phyloP scores from a whole-genome alignment of 2,329 filamentous ascomycete species.

The Fusarium drepaniforme region DNA sequence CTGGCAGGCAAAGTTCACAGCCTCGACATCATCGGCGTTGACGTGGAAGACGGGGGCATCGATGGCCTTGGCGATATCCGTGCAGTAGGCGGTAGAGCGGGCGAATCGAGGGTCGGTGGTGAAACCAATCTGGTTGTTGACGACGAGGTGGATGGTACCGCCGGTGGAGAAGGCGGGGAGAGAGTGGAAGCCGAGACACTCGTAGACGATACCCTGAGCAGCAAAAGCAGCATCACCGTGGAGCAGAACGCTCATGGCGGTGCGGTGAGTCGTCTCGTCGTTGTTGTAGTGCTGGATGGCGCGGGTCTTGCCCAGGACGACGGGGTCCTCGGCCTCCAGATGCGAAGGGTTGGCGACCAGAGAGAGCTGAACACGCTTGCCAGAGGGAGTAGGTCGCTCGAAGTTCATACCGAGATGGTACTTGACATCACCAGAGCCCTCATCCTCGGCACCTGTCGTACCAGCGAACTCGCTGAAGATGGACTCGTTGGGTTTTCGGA shows the following conservation, averaged over 20 bases:
- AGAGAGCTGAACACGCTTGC: conserved; percentile 99
- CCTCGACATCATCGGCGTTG: conserved; percentile 98
- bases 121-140: conserved; percentile 99
- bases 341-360: conserved; percentile 98
- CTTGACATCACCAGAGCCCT: conserved; percentile 98
- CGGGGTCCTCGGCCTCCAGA: conserved; percentile 97
- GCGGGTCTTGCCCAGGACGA: conserved; percentile 96
- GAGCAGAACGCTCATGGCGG: conserved; percentile 94
- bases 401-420: conserved; percentile 99
- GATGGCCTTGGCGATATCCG: conserved; percentile 98
- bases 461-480: conserved; percentile 99
- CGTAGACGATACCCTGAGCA: conserved; percentile 96
- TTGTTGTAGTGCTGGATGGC: conserved; percentile 99
- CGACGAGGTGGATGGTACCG: conserved; percentile 95
- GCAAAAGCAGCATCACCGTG: conserved; percentile 98
- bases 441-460: conserved; percentile 86
- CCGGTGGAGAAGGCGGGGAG: conserved; percentile 97
- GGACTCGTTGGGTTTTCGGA: conserved; percentile 98
- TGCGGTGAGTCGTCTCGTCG: conserved; percentile 88
- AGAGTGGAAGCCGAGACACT: conserved; percentile 97
- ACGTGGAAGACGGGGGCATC: conserved; percentile 99
- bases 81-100: conserved; percentile 98
- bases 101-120: conserved; percentile 98
- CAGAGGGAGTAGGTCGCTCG: conserved; percentile 96
- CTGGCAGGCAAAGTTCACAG: conserved; percentile 98